Base-by-base conservation (phyloP, 1,139 yeast species). In the Geotrichum aggregatum region DNA sequence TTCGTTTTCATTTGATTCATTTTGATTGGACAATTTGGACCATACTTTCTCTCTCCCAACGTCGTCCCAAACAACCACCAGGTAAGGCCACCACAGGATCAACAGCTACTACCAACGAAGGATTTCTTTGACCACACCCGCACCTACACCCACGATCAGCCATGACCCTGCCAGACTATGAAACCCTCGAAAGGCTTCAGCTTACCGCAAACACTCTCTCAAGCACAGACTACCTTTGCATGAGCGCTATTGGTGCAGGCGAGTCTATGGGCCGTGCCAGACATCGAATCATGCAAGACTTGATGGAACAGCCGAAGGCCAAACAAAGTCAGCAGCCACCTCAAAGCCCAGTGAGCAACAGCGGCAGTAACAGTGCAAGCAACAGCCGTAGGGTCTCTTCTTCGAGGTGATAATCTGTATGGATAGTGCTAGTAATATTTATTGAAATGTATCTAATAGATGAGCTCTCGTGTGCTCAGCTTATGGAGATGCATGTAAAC, bases 401-500 rank as follows among this genome's bases (percentile, higher is more conserved):
- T 6, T 42, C 35, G n/a, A 26, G 45, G 28, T n/a, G 36, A 34
- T n/a, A 16, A 16, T 34, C 36, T 7, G 6, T n/a, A n/a, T n/a
- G n/a, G n/a, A n/a, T n/a, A n/a, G n/a, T n/a, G n/a, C n/a, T n/a
- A n/a, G n/a, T n/a, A n/a, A n/a, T n/a, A n/a, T n/a, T n/a, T n/a
- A n/a, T n/a, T 24, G 28, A 24, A 24, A 24, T 24, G 28, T 24
- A 21, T 14, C 39, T 42, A 54, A 45, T 46, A 54, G 16, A 54
- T 54, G 28, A 54, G 50, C 44, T 54, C 56, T 21, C 56, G 36
- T 13, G 56, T 65, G 47, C 74, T 71, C 48, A 73, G 64, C 49
- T 75, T 67, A 67, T 84, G 84, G 67, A 85, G 74, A 67, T 85
- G 92, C 61, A 85, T 70, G 63, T 84, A 85, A 3, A 84, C 92